Evolutionary conservation across 306 rosid species (phyloP), one percentile per base, ranked within the genome.

Genomic region (Quercus suber): DNA sequence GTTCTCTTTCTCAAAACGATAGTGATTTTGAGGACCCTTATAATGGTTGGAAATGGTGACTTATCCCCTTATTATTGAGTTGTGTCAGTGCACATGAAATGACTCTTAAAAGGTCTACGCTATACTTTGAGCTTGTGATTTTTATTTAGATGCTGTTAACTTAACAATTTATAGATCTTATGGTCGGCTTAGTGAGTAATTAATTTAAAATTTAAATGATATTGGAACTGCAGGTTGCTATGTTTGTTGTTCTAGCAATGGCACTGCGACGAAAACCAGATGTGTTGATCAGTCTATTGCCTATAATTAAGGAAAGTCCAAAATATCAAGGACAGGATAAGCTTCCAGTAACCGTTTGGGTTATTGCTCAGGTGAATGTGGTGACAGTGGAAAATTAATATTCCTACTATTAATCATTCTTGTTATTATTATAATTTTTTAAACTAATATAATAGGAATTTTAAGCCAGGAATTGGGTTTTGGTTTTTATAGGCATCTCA

Each of bases 181-280:
- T 51, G 43, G 31, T 33, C 0, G n/a, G 17, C 73, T 28, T 23
- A 74, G 56, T 19, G 64, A 75, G 14, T 75, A 51, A 23, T 27
- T 55, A 71, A 37, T 77, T 45, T 71, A 27, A 76, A 78, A 55
- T 25, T 53, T 27, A 63, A 69, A 55, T 43, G 61, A 59, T 14
- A 33, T 65, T 59, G 79, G 53, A 67, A 61, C 69, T 87, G 80
- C 80, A 87, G 90, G 90, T 84, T 69, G 88, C 90, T 79, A 73
- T 87, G 57, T 87, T 87, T 84, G 74, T 73, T 81, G 90, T 81
- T 59, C 63, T 87, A 79, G 88, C 90, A 2, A 79, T 87, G 88
- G 81, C 78, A 52, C 80, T 84, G 43, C 72, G 84, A 73, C 70
- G 78, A 14, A 87, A 87, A 84, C 90, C 88, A 27, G 90, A 87